Percentiles rank a stretch among this genome's conserved stretches.
phyloP scores from a whole-genome alignment of 495 filamentous ascomycete genomes.

The Penicillium paradoxum region DNA sequence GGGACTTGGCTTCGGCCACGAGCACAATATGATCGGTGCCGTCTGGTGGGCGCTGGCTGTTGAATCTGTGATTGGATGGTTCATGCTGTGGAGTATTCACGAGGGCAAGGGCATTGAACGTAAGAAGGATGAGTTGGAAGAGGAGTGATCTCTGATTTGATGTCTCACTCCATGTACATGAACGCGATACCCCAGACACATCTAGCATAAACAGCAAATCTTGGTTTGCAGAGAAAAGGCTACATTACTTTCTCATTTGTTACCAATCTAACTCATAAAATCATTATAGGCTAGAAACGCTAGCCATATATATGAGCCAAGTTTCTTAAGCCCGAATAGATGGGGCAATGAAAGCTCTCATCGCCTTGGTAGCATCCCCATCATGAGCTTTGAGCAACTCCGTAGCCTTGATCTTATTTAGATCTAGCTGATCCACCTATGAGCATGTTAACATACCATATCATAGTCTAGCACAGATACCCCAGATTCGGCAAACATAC shows the following conservation, averaged over 20 bases:
- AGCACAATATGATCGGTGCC: slow-evolving; percentile 59
- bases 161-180: not conserved
- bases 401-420: slow-evolving; percentile 75
- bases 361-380: slow-evolving; percentile 66
- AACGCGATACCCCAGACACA: not conserved
- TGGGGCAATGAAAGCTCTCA: slow-evolving; percentile 57
- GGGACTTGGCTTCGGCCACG: slow-evolving; percentile 58
- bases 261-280: not conserved
- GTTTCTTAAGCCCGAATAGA: slow-evolving; percentile 21
- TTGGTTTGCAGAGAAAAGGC: not conserved
- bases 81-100: slow-evolving; percentile 46
- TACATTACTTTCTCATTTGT: not conserved
- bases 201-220: not conserved
- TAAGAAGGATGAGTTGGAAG: slow-evolving; percentile 20
- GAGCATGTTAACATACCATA: slow-evolving; percentile 2
- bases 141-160: slow-evolving; percentile 6
- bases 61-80: slow-evolving; percentile 46
- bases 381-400: slow-evolving; percentile 77
- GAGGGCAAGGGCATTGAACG: slow-evolving; percentile 49
- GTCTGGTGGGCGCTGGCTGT: slow-evolving; percentile 65
- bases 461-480: not conserved
- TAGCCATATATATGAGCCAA: too few relatives aligned
- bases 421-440: slow-evolving; percentile 73
- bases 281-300: not conserved
- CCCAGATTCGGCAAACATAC: slow-evolving; percentile 37